Conservation (phyloP, 179 eudicot species). For the Beta corolliflora region DNA sequence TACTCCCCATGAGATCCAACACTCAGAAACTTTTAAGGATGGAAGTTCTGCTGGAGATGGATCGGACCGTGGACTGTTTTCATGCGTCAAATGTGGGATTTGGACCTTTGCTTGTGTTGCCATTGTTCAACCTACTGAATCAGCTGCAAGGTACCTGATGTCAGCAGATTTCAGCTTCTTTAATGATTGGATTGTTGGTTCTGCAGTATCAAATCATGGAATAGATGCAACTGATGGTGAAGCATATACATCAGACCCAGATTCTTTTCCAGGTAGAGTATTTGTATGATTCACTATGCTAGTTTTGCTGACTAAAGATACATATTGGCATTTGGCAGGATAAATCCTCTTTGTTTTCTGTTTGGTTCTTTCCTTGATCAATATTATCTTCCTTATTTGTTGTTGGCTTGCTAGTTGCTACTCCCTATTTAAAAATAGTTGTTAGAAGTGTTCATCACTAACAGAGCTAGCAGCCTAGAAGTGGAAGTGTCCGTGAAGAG, state of each 20-base stretch:
- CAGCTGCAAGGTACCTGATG: slow-evolving; percentile 70
- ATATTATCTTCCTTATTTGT: neutral
- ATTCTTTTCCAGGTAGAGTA: slow-evolving; percentile 49
- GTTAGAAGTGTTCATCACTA: neutral
- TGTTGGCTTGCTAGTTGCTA: neutral
- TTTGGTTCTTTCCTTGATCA: neutral
- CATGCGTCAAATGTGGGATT: slow-evolving; percentile 96
- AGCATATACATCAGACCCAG: slow-evolving; percentile 37
- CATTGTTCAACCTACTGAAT: slow-evolving; percentile 76
- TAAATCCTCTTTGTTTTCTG: neutral
- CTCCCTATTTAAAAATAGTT: neutral
- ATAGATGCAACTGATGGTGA: slow-evolving; percentile 28
- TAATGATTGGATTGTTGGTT: slow-evolving; percentile 45
- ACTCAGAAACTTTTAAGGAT: slow-evolving; percentile 37
- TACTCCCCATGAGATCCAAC: slow-evolving; percentile 25
- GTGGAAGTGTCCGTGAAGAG: neutral
- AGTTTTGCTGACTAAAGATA: neutral
- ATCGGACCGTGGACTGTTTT: slow-evolving; percentile 72
- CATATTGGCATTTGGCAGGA: neutral
- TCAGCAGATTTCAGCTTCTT: slow-evolving; percentile 70
- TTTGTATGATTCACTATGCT: neutral
- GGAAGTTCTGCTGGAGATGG: slow-evolving; percentile 50
- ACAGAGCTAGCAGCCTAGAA: neutral
- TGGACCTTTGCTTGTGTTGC: slow-evolving; percentile 97
- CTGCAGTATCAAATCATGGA: slow-evolving; percentile 37